Base-by-base conservation (phyloP, 495 filamentous ascomycete species). In the Pseudoneurospora amorphoporcata region DNA sequence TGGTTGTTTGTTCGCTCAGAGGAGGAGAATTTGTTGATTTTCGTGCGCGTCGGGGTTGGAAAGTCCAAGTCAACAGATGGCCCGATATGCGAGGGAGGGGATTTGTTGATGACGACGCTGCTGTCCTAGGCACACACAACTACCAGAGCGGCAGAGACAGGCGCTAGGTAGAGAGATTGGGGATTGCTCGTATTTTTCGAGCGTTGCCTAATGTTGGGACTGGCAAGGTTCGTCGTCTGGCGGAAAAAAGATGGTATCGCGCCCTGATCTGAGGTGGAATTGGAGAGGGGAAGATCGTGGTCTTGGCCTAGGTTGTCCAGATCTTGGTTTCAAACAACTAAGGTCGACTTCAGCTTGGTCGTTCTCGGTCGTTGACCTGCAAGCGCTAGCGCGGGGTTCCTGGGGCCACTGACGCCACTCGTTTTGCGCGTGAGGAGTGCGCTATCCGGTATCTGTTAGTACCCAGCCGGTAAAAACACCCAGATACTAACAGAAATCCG, bases 371-470 rank as follows among this genome's bases (percentile, higher is more conserved):
- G 78, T 79, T 77, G 78, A 72, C 78, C 74, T 71, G 74, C 76
- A 70, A 80, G 75, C 76, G 71, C 71, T 70, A 76, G 72, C 77
- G 78, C 78, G 78, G 78, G 78, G 76, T 53, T 32, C 12, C 23
- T 61, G 53, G 53, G 53, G 58, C 68, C 69, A 69, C 73, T 75
- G 74, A 76, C 75, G 75, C 75, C 74, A 75, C 75, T 72, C n/a
- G 70, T 69, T 69, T 75, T 69, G 69, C 29, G 4, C 3, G 40
- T 45, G 40, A 65, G 70, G 73, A 71, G 14, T 10, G 72, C 32
- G 69, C 37, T 39, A 32, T 17, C 19, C 17, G 19, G 6, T 0
- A 1, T 0, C 5, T 78, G 76, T 77, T 78, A 78, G 68, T 40
- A 23, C 10, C 7, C 35, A 8, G 40, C 32, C 2, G 8, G 39